Evolutionary conservation across 345 rosid species (phyloP).

Genomic region (Lepidium didymum): DNA sequence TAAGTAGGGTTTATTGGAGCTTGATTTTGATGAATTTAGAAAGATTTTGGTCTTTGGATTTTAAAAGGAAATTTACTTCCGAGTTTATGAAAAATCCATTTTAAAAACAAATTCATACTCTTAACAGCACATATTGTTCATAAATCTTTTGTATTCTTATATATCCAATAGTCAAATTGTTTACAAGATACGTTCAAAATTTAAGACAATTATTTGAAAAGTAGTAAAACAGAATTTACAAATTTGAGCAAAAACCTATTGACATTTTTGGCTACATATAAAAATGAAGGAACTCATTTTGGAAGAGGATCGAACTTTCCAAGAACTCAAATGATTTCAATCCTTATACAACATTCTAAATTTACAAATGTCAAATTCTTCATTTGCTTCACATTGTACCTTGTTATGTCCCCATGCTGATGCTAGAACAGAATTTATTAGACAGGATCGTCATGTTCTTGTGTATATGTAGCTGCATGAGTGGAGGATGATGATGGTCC

Average conservation of each 20-base stretch:
- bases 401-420: neutral
- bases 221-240: neutral
- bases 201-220: neutral
- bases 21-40: too few species aligned
- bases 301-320: neutral
- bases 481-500: slow-evolving; percentile 33
- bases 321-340: neutral
- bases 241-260: neutral
- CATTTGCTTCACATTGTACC: neutral
- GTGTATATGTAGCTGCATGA: slow-evolving; percentile 12
- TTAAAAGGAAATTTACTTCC: too few species aligned
- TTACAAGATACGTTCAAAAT: neutral
- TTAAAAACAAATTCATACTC: too few species aligned
- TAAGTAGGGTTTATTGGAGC: too few species aligned
- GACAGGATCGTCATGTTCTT: slow-evolving; percentile 14
- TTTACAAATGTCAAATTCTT: slow-evolving; percentile 10
- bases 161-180: neutral
- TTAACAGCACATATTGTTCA: too few species aligned
- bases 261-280: slow-evolving; percentile 4
- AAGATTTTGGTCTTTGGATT: too few species aligned
- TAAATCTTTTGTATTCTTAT: too few species aligned
- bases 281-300: neutral
- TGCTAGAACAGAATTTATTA: neutral
- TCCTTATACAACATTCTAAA: slow-evolving; percentile 19
- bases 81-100: too few species aligned